These are phyloP conservation scores for Beauveria varroae DNA, from an alignment of 2,329 filamentous ascomycete genomes.

Conservation along the genomic window DNA sequence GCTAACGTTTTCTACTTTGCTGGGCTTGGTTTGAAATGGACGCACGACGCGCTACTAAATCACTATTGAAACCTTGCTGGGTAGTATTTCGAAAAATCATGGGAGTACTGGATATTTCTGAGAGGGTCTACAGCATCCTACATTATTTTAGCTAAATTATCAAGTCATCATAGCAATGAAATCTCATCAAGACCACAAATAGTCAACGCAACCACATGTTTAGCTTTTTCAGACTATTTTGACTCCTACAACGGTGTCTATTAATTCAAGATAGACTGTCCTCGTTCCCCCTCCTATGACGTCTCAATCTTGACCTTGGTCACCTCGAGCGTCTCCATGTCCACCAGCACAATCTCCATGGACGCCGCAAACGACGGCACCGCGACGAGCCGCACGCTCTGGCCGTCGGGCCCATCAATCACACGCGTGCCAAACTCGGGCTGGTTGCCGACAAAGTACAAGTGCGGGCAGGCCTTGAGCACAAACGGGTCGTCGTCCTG, in stretches of 20 bases:
- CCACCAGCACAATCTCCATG: slow-evolving; percentile 73
- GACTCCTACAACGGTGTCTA: too few relatives aligned
- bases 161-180: neutral
- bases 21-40: too few relatives aligned
- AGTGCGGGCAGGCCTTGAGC: slow-evolving; percentile 74
- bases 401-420: slow-evolving; percentile 59
- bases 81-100: too few relatives aligned
- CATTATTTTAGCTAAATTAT: too few relatives aligned
- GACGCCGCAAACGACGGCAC: slow-evolving; percentile 76
- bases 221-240: too few relatives aligned
- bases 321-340: slow-evolving; percentile 76
- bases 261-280: too few relatives aligned
- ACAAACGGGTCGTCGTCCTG: slow-evolving; percentile 91
- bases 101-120: too few relatives aligned
- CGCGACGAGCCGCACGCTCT: slow-evolving; percentile 69
- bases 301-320: slow-evolving; percentile 56
- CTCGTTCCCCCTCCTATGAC: slow-evolving; percentile 10
- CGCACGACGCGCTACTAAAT: too few relatives aligned
- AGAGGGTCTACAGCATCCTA: too few relatives aligned
- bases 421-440: slow-evolving; percentile 66
- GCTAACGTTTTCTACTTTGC: too few relatives aligned
- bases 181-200: neutral
- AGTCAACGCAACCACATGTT: too few relatives aligned
- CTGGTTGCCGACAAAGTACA: slow-evolving; percentile 87
- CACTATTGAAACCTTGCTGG: too few relatives aligned